Conservation (phyloP, 176 grass and related monocot genomes). For the Pharus latifolius region DNA sequence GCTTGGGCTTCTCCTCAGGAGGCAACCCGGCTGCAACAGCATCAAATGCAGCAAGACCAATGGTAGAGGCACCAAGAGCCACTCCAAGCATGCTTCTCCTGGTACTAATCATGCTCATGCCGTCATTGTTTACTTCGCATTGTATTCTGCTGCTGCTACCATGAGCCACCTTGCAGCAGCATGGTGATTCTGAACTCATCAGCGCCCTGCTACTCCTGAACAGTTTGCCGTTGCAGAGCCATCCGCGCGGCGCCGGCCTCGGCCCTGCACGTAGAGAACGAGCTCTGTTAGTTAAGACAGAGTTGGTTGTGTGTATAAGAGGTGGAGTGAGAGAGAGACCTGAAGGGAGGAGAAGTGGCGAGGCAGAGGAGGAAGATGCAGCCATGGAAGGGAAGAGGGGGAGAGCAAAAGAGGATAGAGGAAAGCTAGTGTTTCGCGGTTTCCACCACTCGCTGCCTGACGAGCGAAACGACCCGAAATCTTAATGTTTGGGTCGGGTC, state of each 20-base stretch:
- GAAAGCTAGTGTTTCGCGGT: neutral
- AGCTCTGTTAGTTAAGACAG: neutral
- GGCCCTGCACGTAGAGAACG: slow-evolving; percentile 13
- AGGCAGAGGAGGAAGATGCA: slow-evolving; percentile 29
- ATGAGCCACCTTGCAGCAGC: slow-evolving; percentile 13
- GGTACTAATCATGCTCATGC: neutral
- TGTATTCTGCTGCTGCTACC: neutral
- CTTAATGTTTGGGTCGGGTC: too few relatives aligned
- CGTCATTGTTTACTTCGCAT: neutral
- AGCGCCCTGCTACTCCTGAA: slow-evolving; percentile 3
- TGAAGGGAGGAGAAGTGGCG: slow-evolving; percentile 60
- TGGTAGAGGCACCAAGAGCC: slow-evolving; percentile 18
- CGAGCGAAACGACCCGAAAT: neutral
- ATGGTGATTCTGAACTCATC: neutral
- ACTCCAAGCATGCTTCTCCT: slow-evolving; percentile 46
- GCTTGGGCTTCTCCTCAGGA: slow-evolving; percentile 84
- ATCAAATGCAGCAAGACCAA: slow-evolving; percentile 15
- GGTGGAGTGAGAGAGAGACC: neutral
- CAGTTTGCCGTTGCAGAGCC: slow-evolving; percentile 1
- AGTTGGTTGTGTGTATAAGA: neutral
- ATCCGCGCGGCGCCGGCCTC: slow-evolving; percentile 19
- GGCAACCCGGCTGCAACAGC: slow-evolving; percentile 70
- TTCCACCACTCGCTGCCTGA: neutral
- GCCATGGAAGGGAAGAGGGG: slow-evolving; percentile 5
- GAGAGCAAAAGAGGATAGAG: neutral